Evolutionary conservation across 352 stramenopile genomes (phyloP), one percentile per base, ranked within the genome.

Genomic region (Phytopythium delawarense): DNA sequence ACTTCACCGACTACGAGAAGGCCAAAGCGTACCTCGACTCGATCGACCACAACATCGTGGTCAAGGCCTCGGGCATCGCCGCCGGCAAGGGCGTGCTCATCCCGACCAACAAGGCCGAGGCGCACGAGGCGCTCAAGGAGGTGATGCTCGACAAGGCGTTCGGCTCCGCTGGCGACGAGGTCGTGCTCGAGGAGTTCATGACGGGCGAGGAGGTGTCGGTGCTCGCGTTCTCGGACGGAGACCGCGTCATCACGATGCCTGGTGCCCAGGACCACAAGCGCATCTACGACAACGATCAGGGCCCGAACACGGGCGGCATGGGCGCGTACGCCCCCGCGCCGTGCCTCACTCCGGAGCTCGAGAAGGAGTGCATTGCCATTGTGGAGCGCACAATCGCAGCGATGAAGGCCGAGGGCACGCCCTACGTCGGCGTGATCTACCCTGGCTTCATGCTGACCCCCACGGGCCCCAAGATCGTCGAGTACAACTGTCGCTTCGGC

Each of bases 401-500:
- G 2, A 88, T 97, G 74, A 96, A 94, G 59, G 88, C 92, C 25
- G 94, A 99, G 61, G 98, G 97, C 32, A 98, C 89, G 67, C 96
- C 97, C n/a, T 99, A 99, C 77, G 89, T 99, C 23, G 98, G 98
- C 51, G 89, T 99, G 25, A 81, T 99, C 32, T 99, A 99, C 79
- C 96, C 95, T 39, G 98, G 98, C 54, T 99, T 99, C 78, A 99
- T 99, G 96, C 70, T 97, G 15, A 97, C 85, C 35, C 78, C 76
- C 4, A 83, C 57, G 1, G 89, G 87, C 18, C 96, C 97, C 6
- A 97, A 98, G 69, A 95, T 99, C 32, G 87, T 99, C 20, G 98
- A 99, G 88, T 99, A 98, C 75, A 99, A 99, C 80, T 99, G 97
- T 70, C 93, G 98, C 59, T 99, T 99, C 66, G 98, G 98, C 61